Percentiles rank a stretch among this genome's conserved stretches.
phyloP scores from a whole-genome alignment of 345 rosid genomes.

The Erodium maritimum region DNA sequence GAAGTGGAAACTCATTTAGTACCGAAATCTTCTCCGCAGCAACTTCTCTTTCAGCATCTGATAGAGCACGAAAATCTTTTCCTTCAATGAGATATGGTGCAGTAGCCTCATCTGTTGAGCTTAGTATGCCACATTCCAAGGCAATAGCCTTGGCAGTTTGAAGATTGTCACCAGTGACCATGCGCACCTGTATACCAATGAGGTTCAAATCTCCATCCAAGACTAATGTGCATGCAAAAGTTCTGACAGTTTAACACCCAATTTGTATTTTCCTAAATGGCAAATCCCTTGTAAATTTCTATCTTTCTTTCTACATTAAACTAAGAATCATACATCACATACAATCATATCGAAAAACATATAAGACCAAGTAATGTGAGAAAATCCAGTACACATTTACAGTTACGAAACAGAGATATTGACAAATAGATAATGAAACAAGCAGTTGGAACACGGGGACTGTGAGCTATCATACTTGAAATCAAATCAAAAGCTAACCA shows the following conservation, averaged over 20 bases:
- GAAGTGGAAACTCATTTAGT: background rate
- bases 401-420: background rate
- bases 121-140: slow-evolving; percentile 17
- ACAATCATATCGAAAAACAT: background rate
- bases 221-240: background rate
- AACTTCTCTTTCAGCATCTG: slow-evolving; percentile 11
- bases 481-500: background rate
- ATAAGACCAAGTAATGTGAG: background rate
- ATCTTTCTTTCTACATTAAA: background rate
- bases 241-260: background rate
- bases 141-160: slow-evolving; percentile 17
- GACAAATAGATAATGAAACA: background rate
- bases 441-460: no score
- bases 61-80: slow-evolving; percentile 10
- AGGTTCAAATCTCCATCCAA: background rate
- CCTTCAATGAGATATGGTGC: slow-evolving; percentile 14
- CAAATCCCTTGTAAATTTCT: no score
- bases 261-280: no score
- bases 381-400: no score
- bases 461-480: background rate
- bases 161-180: slow-evolving; percentile 17
- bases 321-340: background rate
- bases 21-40: slow-evolving; percentile 6
- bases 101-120: slow-evolving; percentile 5
- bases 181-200: slow-evolving; percentile 7